Percentiles rank a stretch among this genome's conserved stretches.
These are phyloP conservation scores for Pluteus cervinus DNA, from an alignment of 768 basidiomycete genomes.

Conservation along the genomic window DNA sequence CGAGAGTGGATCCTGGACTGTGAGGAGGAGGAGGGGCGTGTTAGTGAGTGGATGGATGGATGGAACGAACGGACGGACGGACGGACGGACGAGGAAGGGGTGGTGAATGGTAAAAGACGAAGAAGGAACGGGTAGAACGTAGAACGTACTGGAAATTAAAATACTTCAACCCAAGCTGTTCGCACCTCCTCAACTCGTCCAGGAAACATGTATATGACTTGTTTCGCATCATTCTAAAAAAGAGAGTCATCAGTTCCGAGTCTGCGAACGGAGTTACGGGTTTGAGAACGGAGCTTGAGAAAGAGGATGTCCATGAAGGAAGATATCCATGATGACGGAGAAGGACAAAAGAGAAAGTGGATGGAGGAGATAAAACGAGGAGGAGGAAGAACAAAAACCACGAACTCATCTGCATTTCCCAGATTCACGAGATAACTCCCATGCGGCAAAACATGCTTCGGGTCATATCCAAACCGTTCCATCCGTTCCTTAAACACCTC, in stretches of 20 bases:
- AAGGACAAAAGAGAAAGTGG: neutral
- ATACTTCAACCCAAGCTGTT: conserved; percentile 61
- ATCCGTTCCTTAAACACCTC: conserved; percentile 54
- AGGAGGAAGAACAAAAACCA: conserved; percentile 24
- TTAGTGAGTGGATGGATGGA: too few species aligned
- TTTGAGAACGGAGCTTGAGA: too few species aligned
- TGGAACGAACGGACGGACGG: neutral
- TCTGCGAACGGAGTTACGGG: too few species aligned
- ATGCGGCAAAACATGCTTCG: conserved; percentile 68
- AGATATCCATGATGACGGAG: neutral
- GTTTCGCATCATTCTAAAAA: conserved; percentile 50
- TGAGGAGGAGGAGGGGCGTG: too few species aligned
- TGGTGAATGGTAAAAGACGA: neutral
- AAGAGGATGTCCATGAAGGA: neutral
- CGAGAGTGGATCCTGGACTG: conserved; percentile 81
- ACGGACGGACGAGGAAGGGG: neutral
- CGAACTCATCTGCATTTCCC: conserved; percentile 70
- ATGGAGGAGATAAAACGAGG: neutral
- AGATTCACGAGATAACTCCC: conserved; percentile 85
- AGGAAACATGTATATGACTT: conserved; percentile 77
- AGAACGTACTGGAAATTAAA: conserved; percentile 82
- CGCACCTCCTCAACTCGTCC: conserved; percentile 76
- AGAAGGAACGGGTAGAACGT: neutral
- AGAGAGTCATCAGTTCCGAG: neutral
- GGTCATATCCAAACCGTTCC: conserved; percentile 53